Base-by-base conservation (phyloP, 345 rosid genomes). In the Pugionium cornutum region DNA sequence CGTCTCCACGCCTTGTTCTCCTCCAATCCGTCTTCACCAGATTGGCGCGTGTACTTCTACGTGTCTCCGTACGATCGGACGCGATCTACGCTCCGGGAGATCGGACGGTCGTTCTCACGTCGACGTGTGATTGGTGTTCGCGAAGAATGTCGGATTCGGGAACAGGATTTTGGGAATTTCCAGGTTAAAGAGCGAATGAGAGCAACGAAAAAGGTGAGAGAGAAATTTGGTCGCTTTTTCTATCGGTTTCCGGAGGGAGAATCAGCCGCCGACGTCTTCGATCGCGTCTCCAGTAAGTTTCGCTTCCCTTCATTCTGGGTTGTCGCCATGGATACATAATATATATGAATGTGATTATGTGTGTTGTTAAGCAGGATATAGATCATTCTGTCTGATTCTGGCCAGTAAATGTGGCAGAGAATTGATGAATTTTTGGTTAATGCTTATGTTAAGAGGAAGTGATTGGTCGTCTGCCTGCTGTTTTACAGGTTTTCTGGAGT, bases 211-310 rank as follows among this genome's bases (percentile, higher is more conserved):
- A 83, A 83, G 79, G 77, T 84, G 0, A 77, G 97, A 58, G 88
- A 86, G 75, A 69, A 73, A 33, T 94, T 90, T 66, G 99, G 96
- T 2, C 76, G 99, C 35, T 94, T 88, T 69, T 94, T 83, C 54
- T 94, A 85, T 46, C 81, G 99, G 30, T 94, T 94, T 56, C 97
- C 96, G 18, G 99, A 94, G 60, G 99, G 99, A 32, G 99, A 94
- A 72, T 94, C 99, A 34, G 97, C 96, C 48, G 96, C 99, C 48
- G 99, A 94, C 54, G 97, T 94, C 49, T 94, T 83, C 53, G 99
- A 94, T 72, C 99, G 97, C 8, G 91, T 94, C 68, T 94, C 99
- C 5, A 85, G 99, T 90, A 84, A 9, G 85, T 65, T 52, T 33
- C 35, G 10, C 26, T 36, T 45, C 11, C 9, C 18, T 11, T 18